These are phyloP conservation scores for Fusarium miscanthi DNA, from an alignment of 2,329 filamentous ascomycete genomes.

Conservation along the genomic window DNA sequence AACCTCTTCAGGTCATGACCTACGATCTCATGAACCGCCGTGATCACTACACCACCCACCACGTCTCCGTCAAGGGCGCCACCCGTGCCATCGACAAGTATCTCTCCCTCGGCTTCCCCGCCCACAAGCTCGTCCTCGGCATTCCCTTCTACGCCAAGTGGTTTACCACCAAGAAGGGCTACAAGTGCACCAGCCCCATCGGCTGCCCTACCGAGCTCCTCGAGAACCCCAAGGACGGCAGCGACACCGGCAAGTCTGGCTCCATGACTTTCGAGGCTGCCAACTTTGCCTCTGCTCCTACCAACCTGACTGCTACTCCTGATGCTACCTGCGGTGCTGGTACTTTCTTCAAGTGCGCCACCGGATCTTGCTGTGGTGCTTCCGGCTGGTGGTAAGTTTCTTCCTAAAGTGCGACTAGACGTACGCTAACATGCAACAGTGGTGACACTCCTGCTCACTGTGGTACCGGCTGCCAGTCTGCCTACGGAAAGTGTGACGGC, in stretches of 20 bases:
- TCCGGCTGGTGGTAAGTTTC: slow-evolving; percentile 40
- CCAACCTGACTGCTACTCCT: slow-evolving; percentile 30
- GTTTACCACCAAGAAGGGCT: slow-evolving; percentile 65
- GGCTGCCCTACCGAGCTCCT: slow-evolving; percentile 69
- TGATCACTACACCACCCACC: slow-evolving; percentile 73
- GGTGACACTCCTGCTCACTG: slow-evolving; percentile 38
- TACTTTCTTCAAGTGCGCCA: slow-evolving; percentile 28
- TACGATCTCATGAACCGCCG: slow-evolving; percentile 81
- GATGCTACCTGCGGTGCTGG: slow-evolving; percentile 39
- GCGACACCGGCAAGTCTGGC: slow-evolving; percentile 64
- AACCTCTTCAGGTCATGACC: slow-evolving; percentile 64
- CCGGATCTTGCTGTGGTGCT: slow-evolving; percentile 30
- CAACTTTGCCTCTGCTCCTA: slow-evolving; percentile 41
- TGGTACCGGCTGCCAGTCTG: slow-evolving; percentile 34
- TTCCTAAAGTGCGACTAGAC: fast-evolving
- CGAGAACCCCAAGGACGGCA: slow-evolving; percentile 67
- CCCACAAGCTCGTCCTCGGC: slow-evolving; percentile 70
- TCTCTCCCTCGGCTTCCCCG: slow-evolving; percentile 64
- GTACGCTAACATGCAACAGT: not conserved
- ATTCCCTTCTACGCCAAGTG: slow-evolving; percentile 78
- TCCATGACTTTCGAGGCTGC: slow-evolving; percentile 54
- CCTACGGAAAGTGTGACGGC: slow-evolving; percentile 35
- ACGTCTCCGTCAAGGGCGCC: slow-evolving; percentile 68
- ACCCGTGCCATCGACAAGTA: slow-evolving; percentile 68
- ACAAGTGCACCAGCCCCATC: slow-evolving; percentile 59